phyloP scores from a whole-genome alignment of 148 eudicot genomes.

The Rhododendron ovatum region DNA sequence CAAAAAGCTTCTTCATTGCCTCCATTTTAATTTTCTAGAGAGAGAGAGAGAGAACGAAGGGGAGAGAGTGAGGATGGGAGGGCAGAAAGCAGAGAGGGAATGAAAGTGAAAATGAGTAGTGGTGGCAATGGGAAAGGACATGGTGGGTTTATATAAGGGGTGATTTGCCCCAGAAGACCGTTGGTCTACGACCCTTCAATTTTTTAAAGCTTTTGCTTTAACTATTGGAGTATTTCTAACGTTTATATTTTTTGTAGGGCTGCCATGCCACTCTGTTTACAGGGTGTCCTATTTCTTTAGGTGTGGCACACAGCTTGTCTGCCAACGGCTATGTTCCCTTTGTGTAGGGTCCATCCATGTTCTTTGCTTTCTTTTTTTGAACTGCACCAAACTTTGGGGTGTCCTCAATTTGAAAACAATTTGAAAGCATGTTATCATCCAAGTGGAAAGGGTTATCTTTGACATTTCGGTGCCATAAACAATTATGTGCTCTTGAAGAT shows the following conservation, averaged over 20 bases:
- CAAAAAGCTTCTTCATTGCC: constrained; percentile 17
- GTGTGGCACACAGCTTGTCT: not conserved
- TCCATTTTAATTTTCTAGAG: not conserved
- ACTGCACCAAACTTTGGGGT: not conserved
- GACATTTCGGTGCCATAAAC: not conserved
- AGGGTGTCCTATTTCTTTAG: not conserved
- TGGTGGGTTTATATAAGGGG: not conserved
- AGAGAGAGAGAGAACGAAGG: not conserved
- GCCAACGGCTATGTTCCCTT: not conserved
- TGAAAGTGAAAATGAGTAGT: not conserved
- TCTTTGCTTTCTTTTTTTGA: not conserved
- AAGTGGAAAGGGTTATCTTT: not conserved
- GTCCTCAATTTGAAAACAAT: not conserved
- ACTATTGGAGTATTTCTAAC: not conserved
- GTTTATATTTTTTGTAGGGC: not conserved
- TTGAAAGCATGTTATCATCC: not conserved
- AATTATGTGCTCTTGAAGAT: not conserved
- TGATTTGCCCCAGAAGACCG: not conserved
- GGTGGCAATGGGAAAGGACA: not conserved
- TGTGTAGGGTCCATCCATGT: not conserved
- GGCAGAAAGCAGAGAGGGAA: not conserved
- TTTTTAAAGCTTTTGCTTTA: not conserved
- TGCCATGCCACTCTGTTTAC: not conserved
- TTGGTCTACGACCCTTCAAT: not conserved
- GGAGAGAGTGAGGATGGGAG: not conserved